Conservation (phyloP, 352 stramenopile genomes). For the Pythium brachiatum region DNA sequence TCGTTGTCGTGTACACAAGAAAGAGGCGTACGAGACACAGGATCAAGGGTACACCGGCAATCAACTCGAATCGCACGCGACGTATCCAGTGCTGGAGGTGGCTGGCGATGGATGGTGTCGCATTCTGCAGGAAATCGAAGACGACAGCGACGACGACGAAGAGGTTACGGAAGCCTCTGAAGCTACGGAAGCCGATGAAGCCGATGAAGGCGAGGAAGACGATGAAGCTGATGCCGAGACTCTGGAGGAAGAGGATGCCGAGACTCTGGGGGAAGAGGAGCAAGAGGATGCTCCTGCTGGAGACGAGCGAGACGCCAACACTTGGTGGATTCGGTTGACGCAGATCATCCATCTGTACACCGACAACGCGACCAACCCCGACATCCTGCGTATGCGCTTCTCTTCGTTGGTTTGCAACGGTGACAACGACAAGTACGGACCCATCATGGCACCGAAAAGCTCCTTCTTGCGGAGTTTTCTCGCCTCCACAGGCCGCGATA, state of each 20-base stretch:
- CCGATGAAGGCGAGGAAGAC: too few species aligned
- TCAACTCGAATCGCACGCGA: too few species aligned
- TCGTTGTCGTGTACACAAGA: neutral
- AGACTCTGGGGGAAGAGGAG: too few species aligned
- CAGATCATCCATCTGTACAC: neutral
- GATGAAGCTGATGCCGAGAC: too few species aligned
- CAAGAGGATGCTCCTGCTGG: too few species aligned
- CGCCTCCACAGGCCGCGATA: neutral
- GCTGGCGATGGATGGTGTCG: neutral
- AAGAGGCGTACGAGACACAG: neutral
- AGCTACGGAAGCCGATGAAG: neutral
- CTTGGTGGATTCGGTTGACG: neutral
- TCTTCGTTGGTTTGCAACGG: neutral
- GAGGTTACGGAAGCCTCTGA: neutral
- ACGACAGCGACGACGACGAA: neutral
- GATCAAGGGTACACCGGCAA: too few species aligned
- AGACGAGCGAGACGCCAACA: too few species aligned
- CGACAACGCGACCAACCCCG: neutral
- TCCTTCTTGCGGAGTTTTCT: neutral
- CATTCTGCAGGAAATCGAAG: neutral
- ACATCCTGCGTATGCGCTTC: neutral
- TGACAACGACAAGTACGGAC: neutral
- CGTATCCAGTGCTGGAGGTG: neutral
- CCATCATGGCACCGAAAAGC: neutral
- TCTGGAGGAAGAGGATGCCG: too few species aligned